Evolutionary conservation across 1,284 basidiomycete genomes (phyloP).

Genomic region (Trametes pubescens): DNA sequence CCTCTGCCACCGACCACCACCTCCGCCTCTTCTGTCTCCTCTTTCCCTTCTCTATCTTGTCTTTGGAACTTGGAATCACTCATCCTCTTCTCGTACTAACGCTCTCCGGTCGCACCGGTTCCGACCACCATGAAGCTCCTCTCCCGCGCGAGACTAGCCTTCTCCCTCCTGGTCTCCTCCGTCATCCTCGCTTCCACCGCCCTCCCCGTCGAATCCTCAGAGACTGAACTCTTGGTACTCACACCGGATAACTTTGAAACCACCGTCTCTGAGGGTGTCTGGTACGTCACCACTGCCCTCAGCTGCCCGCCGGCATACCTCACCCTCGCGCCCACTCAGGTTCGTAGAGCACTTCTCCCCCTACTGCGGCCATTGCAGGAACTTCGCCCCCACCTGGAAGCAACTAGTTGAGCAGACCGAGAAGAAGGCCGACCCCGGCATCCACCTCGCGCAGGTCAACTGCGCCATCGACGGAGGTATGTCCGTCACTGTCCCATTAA

Average conservation of each 20-base stretch:
- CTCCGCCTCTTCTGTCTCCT: background rate
- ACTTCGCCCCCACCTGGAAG: constrained; percentile 87
- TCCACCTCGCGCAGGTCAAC: constrained; percentile 87
- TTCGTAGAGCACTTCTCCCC: constrained; percentile 84
- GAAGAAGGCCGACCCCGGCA: constrained; percentile 59
- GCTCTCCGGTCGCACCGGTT: constrained; percentile 3
- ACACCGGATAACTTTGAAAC: constrained; percentile 72
- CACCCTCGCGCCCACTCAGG: constrained; percentile 43
- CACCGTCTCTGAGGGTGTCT: constrained; percentile 68
- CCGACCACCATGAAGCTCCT: constrained; percentile 36
- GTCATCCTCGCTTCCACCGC: constrained; percentile 47
- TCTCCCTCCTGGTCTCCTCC: constrained; percentile 45
- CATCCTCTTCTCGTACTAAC: constrained; percentile 3
- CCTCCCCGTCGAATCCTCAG: constrained; percentile 49
- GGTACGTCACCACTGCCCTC: constrained; percentile 49
- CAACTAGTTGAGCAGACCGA: constrained; percentile 69
- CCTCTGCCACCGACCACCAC: constrained; percentile 4
- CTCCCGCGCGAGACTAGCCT: constrained; percentile 39
- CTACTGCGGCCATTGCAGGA: constrained; percentile 80
- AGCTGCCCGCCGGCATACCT: background rate
- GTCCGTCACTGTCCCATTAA: too few species aligned
- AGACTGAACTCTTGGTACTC: constrained; percentile 47
- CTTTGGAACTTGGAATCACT: background rate
- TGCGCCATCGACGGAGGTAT: constrained; percentile 85
- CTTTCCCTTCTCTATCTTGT: background rate